Percentiles rank a stretch among this genome's conserved stretches.
phyloP scores from a whole-genome alignment of 345 rosid genomes.

The Syzygium grande region DNA sequence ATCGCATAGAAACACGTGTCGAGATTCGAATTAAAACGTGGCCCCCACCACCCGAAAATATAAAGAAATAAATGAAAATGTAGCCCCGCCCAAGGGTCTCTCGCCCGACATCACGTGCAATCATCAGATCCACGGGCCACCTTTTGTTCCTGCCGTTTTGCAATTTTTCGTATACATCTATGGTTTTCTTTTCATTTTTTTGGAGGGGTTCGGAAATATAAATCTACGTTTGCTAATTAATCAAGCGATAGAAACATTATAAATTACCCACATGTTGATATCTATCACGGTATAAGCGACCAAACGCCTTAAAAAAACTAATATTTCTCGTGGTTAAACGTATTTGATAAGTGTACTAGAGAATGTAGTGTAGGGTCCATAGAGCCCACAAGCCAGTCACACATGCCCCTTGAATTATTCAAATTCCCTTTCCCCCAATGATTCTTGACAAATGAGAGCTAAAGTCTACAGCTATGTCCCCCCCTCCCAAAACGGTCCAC shows the following conservation, averaged over 20 bases:
- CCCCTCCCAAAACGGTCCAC: background rate
- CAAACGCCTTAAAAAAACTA: background rate
- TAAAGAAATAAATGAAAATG: background rate
- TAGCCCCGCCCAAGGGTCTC: background rate
- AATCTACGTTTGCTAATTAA: background rate
- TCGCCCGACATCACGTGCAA: conserved; percentile 28
- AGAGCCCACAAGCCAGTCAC: background rate
- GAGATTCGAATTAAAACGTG: background rate
- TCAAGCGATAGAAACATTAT: background rate
- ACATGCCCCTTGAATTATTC: background rate
- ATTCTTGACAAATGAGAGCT: background rate
- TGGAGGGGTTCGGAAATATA: background rate
- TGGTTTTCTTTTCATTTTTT: background rate
- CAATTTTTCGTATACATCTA: background rate
- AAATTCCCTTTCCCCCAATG: background rate
- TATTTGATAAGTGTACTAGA: background rate
- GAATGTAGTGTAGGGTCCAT: background rate
- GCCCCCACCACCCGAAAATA: background rate
- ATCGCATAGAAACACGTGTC: background rate
- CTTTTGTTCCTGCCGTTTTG: background rate
- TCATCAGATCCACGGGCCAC: background rate
- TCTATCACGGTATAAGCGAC: background rate
- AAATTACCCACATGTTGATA: background rate
- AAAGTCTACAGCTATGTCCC: background rate
- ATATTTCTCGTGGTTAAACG: background rate